Evolutionary conservation across 306 rosid species (phyloP).

Genomic region (Rosa chinensis): DNA sequence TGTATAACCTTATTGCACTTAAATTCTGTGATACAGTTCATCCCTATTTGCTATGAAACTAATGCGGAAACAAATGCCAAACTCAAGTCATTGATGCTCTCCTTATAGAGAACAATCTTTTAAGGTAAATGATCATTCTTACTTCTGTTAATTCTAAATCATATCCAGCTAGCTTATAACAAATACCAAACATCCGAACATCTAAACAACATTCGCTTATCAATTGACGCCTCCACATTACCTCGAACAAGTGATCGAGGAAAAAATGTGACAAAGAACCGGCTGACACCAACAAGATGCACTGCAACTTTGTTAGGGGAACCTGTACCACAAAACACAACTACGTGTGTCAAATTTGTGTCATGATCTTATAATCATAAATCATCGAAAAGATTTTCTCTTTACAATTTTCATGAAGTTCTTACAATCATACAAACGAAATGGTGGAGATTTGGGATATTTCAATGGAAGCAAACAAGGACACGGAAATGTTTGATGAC

Average conservation of each 20-base stretch:
- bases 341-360: neutral
- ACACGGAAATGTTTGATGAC: neutral
- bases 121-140: neutral
- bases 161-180: neutral
- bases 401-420: neutral
- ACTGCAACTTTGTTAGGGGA: constrained; percentile 65
- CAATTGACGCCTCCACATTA: constrained; percentile 15
- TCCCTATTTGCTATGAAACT: neutral
- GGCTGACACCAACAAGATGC: constrained; percentile 69
- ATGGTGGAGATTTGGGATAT: too few species aligned
- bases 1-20: neutral
- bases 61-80: neutral
- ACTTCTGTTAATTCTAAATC: neutral
- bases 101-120: neutral
- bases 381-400: neutral
- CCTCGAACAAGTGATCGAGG: constrained; percentile 90
- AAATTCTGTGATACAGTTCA: neutral
- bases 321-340: constrained; percentile 43
- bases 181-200: neutral
- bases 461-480: neutral
- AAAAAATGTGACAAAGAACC: constrained; percentile 88
- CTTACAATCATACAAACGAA: neutral
- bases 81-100: neutral
- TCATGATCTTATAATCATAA: neutral
- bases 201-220: neutral